Evolutionary conservation across 2,329 filamentous ascomycete species (phyloP).

Genomic region (Penicillium brasilianum): DNA sequence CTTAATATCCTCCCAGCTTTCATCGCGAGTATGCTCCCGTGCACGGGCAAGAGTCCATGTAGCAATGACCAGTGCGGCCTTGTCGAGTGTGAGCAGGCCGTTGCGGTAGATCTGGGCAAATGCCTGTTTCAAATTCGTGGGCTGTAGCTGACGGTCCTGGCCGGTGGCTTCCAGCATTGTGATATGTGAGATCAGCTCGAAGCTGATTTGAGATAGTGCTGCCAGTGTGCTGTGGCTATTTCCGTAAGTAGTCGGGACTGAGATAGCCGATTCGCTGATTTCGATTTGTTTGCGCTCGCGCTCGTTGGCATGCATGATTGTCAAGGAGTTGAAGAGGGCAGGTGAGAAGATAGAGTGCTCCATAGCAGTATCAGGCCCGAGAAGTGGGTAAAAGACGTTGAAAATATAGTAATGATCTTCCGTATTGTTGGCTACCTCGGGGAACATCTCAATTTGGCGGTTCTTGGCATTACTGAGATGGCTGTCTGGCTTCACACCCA

Average conservation of each 20-base stretch:
- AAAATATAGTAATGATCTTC: conserved; percentile 52
- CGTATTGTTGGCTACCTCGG: conserved; percentile 33
- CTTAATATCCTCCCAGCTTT: conserved; percentile 36
- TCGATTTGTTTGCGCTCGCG: conserved; percentile 45
- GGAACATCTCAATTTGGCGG: conserved; percentile 42
- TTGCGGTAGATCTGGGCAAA: conserved; percentile 51
- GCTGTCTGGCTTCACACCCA: conserved; percentile 47
- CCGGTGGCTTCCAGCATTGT: conserved; percentile 39
- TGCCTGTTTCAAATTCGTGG: conserved; percentile 47
- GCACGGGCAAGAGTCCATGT: conserved; percentile 47
- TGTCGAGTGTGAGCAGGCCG: conserved; percentile 46
- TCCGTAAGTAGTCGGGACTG: conserved; percentile 38
- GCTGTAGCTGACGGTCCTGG: conserved; percentile 33
- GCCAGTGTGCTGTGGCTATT: conserved; percentile 45
- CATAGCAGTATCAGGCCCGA: conserved; percentile 38
- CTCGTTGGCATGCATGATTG: conserved; percentile 48
- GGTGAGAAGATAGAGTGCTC: conserved; percentile 51
- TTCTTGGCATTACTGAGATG: conserved; percentile 44
- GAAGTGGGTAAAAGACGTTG: conserved; percentile 51
- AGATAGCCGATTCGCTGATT: conserved; percentile 39
- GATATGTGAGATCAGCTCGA: conserved; percentile 49
- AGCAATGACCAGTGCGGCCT: conserved; percentile 47
- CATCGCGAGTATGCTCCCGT: conserved; percentile 31
- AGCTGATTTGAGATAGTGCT: conserved; percentile 48
- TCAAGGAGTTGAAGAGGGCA: conserved; percentile 49